These are phyloP conservation scores for Russula brevipes DNA, from an alignment of 768 basidiomycete genomes.

Conservation along the genomic window DNA sequence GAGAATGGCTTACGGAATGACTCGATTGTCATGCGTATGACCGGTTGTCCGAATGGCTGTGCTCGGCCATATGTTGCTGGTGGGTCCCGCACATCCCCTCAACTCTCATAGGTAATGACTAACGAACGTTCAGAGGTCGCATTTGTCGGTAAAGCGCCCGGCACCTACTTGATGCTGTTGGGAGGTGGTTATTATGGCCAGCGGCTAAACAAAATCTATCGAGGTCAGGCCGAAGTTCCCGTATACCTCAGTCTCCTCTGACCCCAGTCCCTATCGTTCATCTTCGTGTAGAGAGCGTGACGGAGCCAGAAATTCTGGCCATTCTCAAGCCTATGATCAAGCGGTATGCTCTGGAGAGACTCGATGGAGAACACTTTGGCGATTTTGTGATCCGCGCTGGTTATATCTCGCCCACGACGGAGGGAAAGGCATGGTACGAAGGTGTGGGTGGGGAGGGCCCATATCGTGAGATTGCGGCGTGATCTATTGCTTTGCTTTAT, in stretches of 20 bases:
- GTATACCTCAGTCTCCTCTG: background rate
- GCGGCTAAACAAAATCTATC: slow-evolving; percentile 92
- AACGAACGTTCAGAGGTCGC: slow-evolving; percentile 63
- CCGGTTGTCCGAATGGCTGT: slow-evolving; percentile 92
- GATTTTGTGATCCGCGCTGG: slow-evolving; percentile 92
- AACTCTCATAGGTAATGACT: background rate
- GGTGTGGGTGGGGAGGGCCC: slow-evolving; percentile 73
- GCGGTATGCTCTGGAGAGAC: slow-evolving; percentile 80
- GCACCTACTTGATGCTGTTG: slow-evolving; percentile 88
- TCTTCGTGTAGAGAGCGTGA: slow-evolving; percentile 64
- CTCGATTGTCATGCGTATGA: slow-evolving; percentile 98
- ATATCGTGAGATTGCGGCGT: slow-evolving; percentile 36
- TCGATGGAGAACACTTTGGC: slow-evolving; percentile 87
- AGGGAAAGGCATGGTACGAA: slow-evolving; percentile 85
- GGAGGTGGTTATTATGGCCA: slow-evolving; percentile 95
- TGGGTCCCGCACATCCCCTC: slow-evolving; percentile 31
- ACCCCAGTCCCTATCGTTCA: background rate
- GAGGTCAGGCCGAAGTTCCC: slow-evolving; percentile 44
- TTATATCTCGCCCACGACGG: slow-evolving; percentile 80
- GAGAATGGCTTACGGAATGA: slow-evolving; percentile 91
- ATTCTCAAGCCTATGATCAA: slow-evolving; percentile 94
- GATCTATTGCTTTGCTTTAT: background rate
- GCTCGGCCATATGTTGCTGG: slow-evolving; percentile 90
- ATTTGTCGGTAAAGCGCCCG: slow-evolving; percentile 94
- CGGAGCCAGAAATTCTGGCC: slow-evolving; percentile 86